phyloP scores from a whole-genome alignment of 345 rosid species.

The Psidium friedrichsthalianum region DNA sequence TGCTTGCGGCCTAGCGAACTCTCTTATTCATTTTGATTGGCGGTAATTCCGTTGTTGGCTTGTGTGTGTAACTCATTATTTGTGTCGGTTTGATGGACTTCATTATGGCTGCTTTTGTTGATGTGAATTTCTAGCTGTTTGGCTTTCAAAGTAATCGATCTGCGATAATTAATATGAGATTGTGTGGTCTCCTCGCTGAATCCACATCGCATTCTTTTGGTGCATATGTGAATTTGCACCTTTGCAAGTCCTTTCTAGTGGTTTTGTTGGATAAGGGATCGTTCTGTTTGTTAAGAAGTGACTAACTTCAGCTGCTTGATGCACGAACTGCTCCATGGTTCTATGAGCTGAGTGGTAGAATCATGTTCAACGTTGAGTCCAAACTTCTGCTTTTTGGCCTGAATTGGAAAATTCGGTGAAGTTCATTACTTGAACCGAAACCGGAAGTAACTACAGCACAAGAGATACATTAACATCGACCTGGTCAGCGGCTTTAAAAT shows the following conservation, averaged over 20 bases:
- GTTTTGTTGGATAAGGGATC: background rate
- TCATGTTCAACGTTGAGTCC: background rate
- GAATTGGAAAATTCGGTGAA: background rate
- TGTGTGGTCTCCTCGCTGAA: background rate
- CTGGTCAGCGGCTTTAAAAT: background rate
- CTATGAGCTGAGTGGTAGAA: background rate
- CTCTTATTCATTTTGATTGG: conserved; percentile 14
- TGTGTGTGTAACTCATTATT: conserved; percentile 16
- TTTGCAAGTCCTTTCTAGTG: background rate
- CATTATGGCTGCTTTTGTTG: background rate
- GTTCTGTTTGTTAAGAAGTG: background rate
- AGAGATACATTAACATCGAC: background rate
- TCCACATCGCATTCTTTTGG: background rate
- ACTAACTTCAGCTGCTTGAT: background rate
- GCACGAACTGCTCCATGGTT: background rate
- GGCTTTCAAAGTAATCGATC: background rate
- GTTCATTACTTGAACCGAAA: background rate
- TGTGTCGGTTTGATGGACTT: conserved; percentile 10
- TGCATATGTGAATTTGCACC: background rate
- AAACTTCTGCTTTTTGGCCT: background rate
- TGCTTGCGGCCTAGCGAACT: conserved; percentile 9
- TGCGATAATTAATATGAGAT: background rate
- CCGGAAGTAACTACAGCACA: background rate
- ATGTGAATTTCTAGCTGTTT: background rate
- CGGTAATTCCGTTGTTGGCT: conserved; percentile 12